Base-by-base conservation (phyloP, 2,329 filamentous ascomycete genomes). In the Penicillium sp. region DNA sequence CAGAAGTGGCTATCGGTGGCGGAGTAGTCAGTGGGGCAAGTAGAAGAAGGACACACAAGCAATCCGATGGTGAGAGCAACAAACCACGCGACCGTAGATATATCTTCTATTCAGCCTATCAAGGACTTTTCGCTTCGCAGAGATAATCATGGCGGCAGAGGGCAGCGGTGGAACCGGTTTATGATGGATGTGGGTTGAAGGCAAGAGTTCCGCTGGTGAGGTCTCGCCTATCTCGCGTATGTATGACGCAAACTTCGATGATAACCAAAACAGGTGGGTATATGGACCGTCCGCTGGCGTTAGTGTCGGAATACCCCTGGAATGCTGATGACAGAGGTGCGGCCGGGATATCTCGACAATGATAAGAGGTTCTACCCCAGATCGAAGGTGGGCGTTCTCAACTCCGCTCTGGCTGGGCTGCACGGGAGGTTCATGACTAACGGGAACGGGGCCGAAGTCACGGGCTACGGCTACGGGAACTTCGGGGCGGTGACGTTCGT, bases 1-100 rank as follows among this genome's bases (percentile, higher is more conserved):
- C 58, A 98, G 81, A 56, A 98, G 82, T 70, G 95, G 94, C 95
- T 98, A 76, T 65, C 50, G 24, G 58, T 51, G 51, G 56, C 59
- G 58, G 16, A 60, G 56, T 47, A 33, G 43, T 67, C 44, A 68
- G 62, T 36, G 10, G 31, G 54, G 37, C 43, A 43, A 19, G 33
- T 43, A 39, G 44, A 36, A 36, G 39, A 50, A 22, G 27, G 19
- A 49, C 24, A 49, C 39, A n/a, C 37, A 50, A 37, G 40, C 27
- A 52, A 43, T 47, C 11, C 6, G 24, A 35, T 11, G n/a, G 33
- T 19, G 36, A 37, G 31, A 35, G n/a, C 36, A 27, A 73, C 74
- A 55, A 72, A 78, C 76, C 72, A 78, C 65, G 57, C 76, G 76
- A 70, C 77, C 77, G 67, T 78, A 78, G 49, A 82, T 78, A 65